Conservation (phyloP, 345 rosid species). For the Citrus australasica region DNA sequence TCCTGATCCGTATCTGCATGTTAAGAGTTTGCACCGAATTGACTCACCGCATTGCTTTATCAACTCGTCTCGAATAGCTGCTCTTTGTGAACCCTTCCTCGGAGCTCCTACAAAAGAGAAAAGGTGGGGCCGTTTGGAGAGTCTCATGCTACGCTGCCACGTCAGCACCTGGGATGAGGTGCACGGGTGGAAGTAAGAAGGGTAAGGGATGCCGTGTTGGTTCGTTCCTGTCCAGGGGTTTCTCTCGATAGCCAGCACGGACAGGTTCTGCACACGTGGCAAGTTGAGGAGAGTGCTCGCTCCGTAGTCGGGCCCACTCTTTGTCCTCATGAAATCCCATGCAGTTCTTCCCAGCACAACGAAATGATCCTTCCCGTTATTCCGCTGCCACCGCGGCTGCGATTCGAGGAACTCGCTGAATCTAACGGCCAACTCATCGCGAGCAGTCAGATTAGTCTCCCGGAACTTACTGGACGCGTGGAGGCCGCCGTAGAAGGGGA, state of each 20-base stretch:
- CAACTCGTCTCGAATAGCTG: conserved; percentile 45
- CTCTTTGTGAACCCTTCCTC: conserved; percentile 38
- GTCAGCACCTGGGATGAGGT: conserved; percentile 28
- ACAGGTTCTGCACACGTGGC: conserved; percentile 44
- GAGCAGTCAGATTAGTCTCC: conserved; percentile 27
- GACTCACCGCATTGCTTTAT: conserved; percentile 50
- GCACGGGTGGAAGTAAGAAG: conserved; percentile 58
- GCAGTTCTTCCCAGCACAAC: conserved; percentile 55
- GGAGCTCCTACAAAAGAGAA: conserved; percentile 59
- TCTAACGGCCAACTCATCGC: conserved; percentile 46
- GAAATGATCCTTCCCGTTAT: conserved; percentile 48
- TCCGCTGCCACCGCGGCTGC: conserved; percentile 38
- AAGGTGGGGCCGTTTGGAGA: conserved; percentile 33
- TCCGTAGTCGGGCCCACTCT: conserved; percentile 40
- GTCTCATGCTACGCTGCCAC: conserved; percentile 35
- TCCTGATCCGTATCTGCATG: conserved; percentile 13
- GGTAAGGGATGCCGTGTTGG: conserved; percentile 57
- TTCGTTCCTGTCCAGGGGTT: conserved; percentile 41
- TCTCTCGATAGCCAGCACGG: conserved; percentile 56
- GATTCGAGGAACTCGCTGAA: conserved; percentile 20
- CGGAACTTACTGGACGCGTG: conserved; percentile 54
- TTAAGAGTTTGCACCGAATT: conserved; percentile 31
- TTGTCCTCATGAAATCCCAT: conserved; percentile 57
- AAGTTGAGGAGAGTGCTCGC: conserved; percentile 45
- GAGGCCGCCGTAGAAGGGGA: conserved; percentile 66